Percentiles rank a stretch among this genome's conserved stretches.
Conservation (phyloP, 2,329 filamentous ascomycete species). For the Clarireedia paspali region DNA sequence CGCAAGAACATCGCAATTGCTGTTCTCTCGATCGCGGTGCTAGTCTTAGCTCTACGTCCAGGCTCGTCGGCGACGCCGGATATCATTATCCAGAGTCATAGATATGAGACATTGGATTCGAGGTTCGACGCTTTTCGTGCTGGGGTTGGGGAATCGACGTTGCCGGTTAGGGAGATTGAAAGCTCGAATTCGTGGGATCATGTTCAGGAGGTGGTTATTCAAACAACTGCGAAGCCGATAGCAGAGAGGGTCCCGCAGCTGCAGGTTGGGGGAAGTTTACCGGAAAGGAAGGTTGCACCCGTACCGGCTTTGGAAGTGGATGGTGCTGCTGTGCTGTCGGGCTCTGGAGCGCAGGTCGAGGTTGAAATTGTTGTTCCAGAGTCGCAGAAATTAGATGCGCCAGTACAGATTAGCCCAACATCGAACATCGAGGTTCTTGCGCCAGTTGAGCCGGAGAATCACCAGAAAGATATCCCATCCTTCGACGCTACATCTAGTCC, state of each 20-base stretch:
- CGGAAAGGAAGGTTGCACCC: too few relatives aligned
- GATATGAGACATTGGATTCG: background rate
- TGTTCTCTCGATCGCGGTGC: slow-evolving; percentile 44
- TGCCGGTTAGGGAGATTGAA: background rate
- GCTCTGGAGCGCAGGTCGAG: too few relatives aligned
- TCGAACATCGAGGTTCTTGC: background rate
- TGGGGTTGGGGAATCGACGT: background rate
- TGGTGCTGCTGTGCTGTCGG: too few relatives aligned
- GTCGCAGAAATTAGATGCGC: too few relatives aligned
- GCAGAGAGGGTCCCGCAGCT: too few relatives aligned
- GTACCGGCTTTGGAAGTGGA: too few relatives aligned
- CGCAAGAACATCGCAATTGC: slow-evolving; percentile 52
- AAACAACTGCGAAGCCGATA: too few relatives aligned
- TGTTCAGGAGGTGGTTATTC: background rate
- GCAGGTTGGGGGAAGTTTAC: too few relatives aligned
- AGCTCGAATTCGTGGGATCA: background rate
- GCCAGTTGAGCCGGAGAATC: background rate
- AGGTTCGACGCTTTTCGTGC: background rate
- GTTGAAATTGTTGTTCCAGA: too few relatives aligned
- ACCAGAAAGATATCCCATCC: background rate
- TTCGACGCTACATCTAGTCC: background rate
- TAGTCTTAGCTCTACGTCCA: slow-evolving; percentile 38
- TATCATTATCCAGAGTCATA: background rate
- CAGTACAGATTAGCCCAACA: too few relatives aligned
- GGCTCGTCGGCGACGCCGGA: background rate